These are phyloP conservation scores for Domatiomyces catenatus DNA, from an alignment of 2,329 filamentous ascomycete genomes.

Conservation along the genomic window DNA sequence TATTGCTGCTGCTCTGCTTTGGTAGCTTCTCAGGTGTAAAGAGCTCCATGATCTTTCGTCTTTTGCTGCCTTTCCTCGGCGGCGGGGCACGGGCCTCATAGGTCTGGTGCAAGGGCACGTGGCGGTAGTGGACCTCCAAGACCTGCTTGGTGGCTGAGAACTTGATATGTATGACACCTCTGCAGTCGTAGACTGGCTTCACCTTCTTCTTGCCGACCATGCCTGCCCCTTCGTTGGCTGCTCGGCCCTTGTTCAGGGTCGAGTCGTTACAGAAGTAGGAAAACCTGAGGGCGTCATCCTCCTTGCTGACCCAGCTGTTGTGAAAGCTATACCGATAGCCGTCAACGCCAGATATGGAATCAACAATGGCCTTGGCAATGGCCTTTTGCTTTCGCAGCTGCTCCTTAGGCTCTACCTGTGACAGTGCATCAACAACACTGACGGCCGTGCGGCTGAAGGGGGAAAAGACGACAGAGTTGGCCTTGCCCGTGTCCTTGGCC, in stretches of 20 bases:
- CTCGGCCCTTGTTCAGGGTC: slow-evolving; percentile 13
- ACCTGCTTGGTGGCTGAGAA: slow-evolving; percentile 15
- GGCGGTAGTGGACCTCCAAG: slow-evolving; percentile 14
- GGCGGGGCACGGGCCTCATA: slow-evolving; percentile 14
- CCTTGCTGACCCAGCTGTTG: slow-evolving; percentile 15
- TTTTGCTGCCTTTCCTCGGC: slow-evolving; percentile 11
- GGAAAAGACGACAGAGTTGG: slow-evolving; percentile 7
- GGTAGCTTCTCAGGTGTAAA: slow-evolving; percentile 12
- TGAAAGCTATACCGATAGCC: slow-evolving; percentile 16
- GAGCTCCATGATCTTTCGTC: slow-evolving; percentile 11
- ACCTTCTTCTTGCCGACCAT: slow-evolving; percentile 9
- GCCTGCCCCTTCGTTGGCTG: slow-evolving; percentile 11
- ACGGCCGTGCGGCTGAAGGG: slow-evolving; percentile 11
- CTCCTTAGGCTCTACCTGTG: slow-evolving; percentile 10
- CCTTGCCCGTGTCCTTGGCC: slow-evolving; percentile 1
- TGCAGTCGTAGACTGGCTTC: slow-evolving; percentile 15
- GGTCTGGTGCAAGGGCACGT: slow-evolving; percentile 14
- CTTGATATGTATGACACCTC: slow-evolving; percentile 12
- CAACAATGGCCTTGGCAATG: slow-evolving; percentile 12
- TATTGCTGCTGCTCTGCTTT: slow-evolving; percentile 2
- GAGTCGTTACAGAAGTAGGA: slow-evolving; percentile 17
- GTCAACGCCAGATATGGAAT: slow-evolving; percentile 10
- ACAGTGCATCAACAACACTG: slow-evolving; percentile 12
- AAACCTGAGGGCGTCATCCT: slow-evolving; percentile 14
- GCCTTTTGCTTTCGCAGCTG: slow-evolving; percentile 10